Base-by-base conservation (phyloP, 2,329 filamentous ascomycete genomes). In the Penicillium sp. region DNA sequence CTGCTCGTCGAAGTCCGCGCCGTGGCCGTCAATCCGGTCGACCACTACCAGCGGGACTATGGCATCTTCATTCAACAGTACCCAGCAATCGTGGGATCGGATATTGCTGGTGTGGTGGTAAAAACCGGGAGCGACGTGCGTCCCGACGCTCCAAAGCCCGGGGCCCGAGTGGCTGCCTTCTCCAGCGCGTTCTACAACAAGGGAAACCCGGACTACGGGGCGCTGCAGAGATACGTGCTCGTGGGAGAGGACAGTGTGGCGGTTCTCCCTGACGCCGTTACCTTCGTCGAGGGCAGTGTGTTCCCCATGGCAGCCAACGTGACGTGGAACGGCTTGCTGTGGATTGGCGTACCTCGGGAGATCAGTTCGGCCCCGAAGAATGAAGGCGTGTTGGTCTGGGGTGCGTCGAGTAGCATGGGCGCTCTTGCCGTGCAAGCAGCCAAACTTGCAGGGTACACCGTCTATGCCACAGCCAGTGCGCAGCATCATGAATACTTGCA, bases 401-500 rank as follows among this genome's bases (percentile, higher is more conserved):
- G 38, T 0, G 45, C 37, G 7, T 41, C 41, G 23, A 48, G 45
- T 28, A 41, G 34, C 33, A 39, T 48, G 34, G 45, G 45, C 0
- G 23, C 41, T 2, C 36, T 48, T 19, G 45, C 37, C 7, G 38
- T 48, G 8, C 45, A 48, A 13, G 25, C 9, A 6, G 45, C 45
- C 3, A 39, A 31, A 8, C 19, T 39, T 17, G 33, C 41, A 15
- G 45, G 45, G 2, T 48, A 39, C 20, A 37, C 29, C 7, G 35
- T 45, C 6, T 48, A 42, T 33, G 41, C 45, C 2, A 42, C 45
- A 3, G 41, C 41, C n/a, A 42, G 41, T 28, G 4, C 19, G n/a
- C 30, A 32, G 35, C 31, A 48, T 32, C 45, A 45, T 34, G 38
- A 57, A 5, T 64, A 63, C 33, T 33, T 74, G 13, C 56, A 53